These are phyloP conservation scores for Cyclospora cayetanensis DNA, from an alignment of 169 alveolate genomes.

Conservation along the genomic window DNA sequence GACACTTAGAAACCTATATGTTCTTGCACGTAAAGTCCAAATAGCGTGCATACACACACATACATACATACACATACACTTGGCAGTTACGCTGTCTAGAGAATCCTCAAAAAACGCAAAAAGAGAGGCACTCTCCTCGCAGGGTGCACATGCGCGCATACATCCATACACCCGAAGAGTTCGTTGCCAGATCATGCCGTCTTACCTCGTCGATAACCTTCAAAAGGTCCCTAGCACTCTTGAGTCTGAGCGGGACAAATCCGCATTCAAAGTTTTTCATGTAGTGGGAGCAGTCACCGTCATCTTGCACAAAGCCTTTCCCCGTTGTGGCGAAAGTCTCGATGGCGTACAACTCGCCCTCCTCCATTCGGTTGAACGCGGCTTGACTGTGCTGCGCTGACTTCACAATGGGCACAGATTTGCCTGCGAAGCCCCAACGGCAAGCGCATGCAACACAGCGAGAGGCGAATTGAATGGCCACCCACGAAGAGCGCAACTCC, in stretches of 20 bases:
- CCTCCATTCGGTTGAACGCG: slow-evolving; percentile 96
- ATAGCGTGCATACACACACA: neutral
- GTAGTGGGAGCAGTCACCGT: slow-evolving; percentile 95
- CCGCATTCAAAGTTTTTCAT: slow-evolving; percentile 95
- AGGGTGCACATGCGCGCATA: neutral
- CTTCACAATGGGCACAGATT: slow-evolving; percentile 98
- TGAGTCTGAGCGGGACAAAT: slow-evolving; percentile 90
- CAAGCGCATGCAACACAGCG: neutral
- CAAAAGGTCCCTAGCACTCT: slow-evolving; percentile 93
- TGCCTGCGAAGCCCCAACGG: slow-evolving; percentile 83
- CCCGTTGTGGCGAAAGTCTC: slow-evolving; percentile 99
- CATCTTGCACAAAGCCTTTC: slow-evolving; percentile 91
- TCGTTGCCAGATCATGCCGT: neutral
- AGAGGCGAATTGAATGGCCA: neutral
- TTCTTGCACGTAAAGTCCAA: too few relatives aligned
- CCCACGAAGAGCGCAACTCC: too few relatives aligned
- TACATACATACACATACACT: neutral
- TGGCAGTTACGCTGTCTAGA: neutral
- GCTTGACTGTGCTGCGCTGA: slow-evolving; percentile 77
- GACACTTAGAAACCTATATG: too few relatives aligned
- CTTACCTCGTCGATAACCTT: slow-evolving; percentile 88
- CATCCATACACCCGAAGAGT: neutral
- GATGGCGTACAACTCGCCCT: slow-evolving; percentile 99
- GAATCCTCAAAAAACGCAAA: neutral
- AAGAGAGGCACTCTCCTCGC: neutral